Conservation (phyloP, 2,329 filamentous ascomycete genomes). For the Verticillium longisporum region DNA sequence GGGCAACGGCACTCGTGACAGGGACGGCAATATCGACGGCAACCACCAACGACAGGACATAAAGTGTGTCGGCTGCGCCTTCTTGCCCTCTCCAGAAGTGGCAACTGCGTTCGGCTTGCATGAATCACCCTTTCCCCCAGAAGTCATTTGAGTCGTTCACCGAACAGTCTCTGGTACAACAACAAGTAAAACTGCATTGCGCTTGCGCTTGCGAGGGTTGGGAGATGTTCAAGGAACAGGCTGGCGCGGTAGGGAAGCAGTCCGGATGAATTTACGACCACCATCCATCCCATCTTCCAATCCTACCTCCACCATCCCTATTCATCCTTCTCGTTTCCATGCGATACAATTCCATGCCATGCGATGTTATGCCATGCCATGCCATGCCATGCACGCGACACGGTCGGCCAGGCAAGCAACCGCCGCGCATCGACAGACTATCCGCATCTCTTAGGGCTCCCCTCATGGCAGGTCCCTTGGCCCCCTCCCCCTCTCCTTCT, state of each 20-base stretch:
- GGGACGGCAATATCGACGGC: too few relatives aligned
- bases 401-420: background rate
- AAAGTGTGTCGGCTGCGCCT: too few relatives aligned
- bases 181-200: too few relatives aligned
- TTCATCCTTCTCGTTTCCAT: background rate
- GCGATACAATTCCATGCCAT: background rate
- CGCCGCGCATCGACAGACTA: background rate
- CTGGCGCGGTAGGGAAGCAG: background rate
- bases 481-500: background rate
- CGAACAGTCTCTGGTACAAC: too few relatives aligned
- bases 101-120: background rate
- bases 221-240: background rate
- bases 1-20: too few relatives aligned
- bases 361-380: background rate
- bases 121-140: too few relatives aligned
- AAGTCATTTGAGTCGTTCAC: too few relatives aligned
- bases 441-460: background rate
- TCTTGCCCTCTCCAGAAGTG: background rate
- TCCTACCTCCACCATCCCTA: background rate
- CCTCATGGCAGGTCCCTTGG: background rate
- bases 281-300: background rate
- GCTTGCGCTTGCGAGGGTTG: too few relatives aligned
- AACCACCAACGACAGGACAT: too few relatives aligned
- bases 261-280: background rate
- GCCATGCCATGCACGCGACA: background rate